Evolutionary conservation across 2,329 filamentous ascomycete species (phyloP).

Genomic region (Tolypocladium pustulatum): DNA sequence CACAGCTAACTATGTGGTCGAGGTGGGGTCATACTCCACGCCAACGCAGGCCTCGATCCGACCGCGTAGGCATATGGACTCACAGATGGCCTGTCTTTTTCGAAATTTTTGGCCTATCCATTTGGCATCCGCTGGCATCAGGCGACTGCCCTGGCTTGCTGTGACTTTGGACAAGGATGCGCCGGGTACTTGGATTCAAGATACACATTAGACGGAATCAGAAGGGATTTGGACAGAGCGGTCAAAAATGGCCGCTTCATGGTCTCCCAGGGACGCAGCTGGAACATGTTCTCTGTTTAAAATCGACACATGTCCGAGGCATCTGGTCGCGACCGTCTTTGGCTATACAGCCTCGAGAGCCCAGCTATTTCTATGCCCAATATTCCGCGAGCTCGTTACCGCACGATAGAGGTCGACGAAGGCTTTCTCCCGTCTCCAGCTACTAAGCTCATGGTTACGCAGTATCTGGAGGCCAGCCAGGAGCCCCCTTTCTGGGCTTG

Average conservation of each 20-base stretch:
- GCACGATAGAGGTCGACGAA: conserved; percentile 16
- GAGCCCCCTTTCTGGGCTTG: conserved; percentile 30
- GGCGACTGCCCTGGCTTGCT: not conserved
- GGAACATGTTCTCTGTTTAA: conserved; percentile 6
- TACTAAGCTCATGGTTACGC: conserved; percentile 33
- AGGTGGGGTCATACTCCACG: not conserved
- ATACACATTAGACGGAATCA: not conserved
- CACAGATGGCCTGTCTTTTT: not conserved
- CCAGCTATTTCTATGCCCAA: conserved; percentile 9
- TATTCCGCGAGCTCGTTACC: conserved; percentile 5
- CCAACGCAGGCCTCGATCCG: not conserved
- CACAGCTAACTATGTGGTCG: not conserved
- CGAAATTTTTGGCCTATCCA: not conserved
- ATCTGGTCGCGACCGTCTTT: not conserved
- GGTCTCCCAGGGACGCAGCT: not conserved
- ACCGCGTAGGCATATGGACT: not conserved
- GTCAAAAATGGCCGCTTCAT: not conserved
- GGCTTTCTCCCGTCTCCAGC: conserved; percentile 32
- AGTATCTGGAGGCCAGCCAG: conserved; percentile 24
- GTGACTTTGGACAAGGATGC: not conserved
- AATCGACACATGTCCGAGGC: no score
- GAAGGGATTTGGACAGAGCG: not conserved
- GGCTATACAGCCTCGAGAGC: not conserved
- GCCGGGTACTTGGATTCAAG: not conserved
- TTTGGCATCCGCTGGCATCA: not conserved